Percentiles rank a stretch among this genome's conserved stretches.
Conservation (phyloP, 2,329 filamentous ascomycete genomes). For the Cercospora zeae-maydis region DNA sequence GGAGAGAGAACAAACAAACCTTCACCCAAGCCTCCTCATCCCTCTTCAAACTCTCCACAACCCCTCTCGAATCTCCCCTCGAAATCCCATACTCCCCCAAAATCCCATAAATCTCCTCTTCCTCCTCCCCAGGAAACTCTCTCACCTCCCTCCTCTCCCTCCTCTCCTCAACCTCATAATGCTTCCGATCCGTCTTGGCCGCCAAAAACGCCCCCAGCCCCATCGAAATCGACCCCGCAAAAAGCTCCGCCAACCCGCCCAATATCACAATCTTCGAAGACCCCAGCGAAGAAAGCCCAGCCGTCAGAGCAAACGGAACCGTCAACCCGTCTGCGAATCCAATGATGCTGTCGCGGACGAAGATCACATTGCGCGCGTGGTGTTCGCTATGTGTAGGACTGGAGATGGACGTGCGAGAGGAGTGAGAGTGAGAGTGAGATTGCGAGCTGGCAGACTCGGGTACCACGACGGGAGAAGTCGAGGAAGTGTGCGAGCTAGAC, state of each 20-base stretch:
- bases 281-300: constrained; percentile 59
- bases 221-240: constrained; percentile 74
- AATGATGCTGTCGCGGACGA: constrained; percentile 65
- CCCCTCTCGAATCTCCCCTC: constrained; percentile 41
- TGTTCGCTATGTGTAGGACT: not conserved
- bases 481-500: not conserved
- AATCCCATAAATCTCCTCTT: constrained; percentile 41
- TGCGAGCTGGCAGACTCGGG: not conserved
- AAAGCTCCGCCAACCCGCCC: constrained; percentile 70
- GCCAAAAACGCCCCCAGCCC: constrained; percentile 71
- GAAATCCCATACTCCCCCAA: constrained; percentile 52
- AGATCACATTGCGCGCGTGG: constrained; percentile 37
- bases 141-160: constrained; percentile 47
- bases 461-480: not conserved
- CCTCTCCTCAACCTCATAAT: constrained; percentile 50
- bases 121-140: constrained; percentile 44
- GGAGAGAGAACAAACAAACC: constrained; percentile 22
- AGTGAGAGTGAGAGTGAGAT: not conserved
- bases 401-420: not conserved
- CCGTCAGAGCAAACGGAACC: constrained; percentile 74
- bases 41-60: constrained; percentile 51
- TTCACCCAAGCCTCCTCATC: constrained; percentile 50
- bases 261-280: constrained; percentile 42
- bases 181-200: constrained; percentile 54
- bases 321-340: constrained; percentile 76